Evolutionary conservation across 1,139 yeast genomes (phyloP).

Genomic region (Torulaspora pretoriensis): DNA sequence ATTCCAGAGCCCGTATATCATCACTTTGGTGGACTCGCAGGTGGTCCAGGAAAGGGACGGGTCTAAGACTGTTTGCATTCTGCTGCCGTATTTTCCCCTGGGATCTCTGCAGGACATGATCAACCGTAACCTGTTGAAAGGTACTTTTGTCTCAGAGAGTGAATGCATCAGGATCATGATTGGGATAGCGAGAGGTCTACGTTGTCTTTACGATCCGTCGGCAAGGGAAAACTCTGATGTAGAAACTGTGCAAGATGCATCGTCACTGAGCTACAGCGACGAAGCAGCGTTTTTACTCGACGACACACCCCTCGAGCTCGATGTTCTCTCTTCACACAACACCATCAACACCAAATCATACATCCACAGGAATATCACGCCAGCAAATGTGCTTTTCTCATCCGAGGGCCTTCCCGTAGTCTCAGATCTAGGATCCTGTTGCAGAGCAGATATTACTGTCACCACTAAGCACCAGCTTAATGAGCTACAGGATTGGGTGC

Average conservation of each 20-base stretch:
- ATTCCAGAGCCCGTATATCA: conserved; percentile 64
- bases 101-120: conserved; percentile 79
- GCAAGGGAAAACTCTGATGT: conserved; percentile 29
- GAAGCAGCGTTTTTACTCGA: conserved; percentile 24
- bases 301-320: conserved; percentile 30
- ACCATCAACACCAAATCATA: conserved; percentile 60
- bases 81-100: conserved; percentile 68
- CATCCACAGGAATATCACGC: conserved; percentile 85
- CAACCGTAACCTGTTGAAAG: conserved; percentile 56
- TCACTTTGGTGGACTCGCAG: conserved; percentile 65
- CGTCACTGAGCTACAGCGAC: conserved; percentile 25
- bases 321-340: conserved; percentile 41
- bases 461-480: conserved; percentile 66
- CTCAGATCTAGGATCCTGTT: conserved; percentile 80
- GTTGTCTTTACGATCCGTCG: conserved; percentile 56
- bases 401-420: conserved; percentile 72
- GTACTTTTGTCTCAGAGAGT: conserved; percentile 49
- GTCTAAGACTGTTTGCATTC: conserved; percentile 67
- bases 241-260: conserved; percentile 22
- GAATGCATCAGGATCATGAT: conserved; percentile 60
- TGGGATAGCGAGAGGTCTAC: conserved; percentile 71
- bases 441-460: conserved; percentile 55
- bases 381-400: conserved; percentile 80
- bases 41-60: conserved; percentile 75
- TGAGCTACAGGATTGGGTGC: conserved; percentile 73